Base-by-base conservation (phyloP, 2,329 filamentous ascomycete genomes). In the Pseudogymnoascus destructans region DNA sequence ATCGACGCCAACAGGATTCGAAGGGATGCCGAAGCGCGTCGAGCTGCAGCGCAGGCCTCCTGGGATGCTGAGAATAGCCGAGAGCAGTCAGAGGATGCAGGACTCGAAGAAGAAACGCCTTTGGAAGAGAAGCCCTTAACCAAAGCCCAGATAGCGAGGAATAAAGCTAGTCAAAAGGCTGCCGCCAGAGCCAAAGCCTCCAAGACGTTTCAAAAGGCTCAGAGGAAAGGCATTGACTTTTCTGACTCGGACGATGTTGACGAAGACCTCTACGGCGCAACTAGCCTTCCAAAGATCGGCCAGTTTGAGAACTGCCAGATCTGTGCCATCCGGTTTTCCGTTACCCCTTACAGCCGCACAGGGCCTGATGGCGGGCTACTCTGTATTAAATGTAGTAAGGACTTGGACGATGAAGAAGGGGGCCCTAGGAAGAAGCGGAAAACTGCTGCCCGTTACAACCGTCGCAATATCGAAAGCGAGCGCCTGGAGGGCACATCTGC, bases 221-320 rank as follows among this genome's bases (percentile, higher is more conserved):
- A 54, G 15, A 49, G 23, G 15, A 30, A 30, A 46, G 46, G 64
- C 5, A 63, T 63, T 3, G 73, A 75, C 8, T 74, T 76, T n/a
- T 63, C 62, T 5, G 75, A 76, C 8, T 74, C 77, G 2, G 66
- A 68, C 10, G 46, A 64, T 5, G 61, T 64, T 3, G 77, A 79
- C 23, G 54, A 56, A 32, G 54, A 56, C 17, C 30, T 56, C 15
- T 52, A 52, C n/a, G 42, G 42, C 23, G 74, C 74, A 5, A 75
- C 57, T 23, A 32, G 30, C 11, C 74, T 74, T 30, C 84, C 84
- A 1, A 69, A 85, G n/a, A 87, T 89, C 1, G 90, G 89, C 2
- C 92, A 97, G 70, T 81, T 92, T 67, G 89, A 87, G 62, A 91
- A 95, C 64, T 97, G 92, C 68, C 89, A 87, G 62, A 73, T 84